Percentiles rank a stretch among this genome's conserved stretches.
phyloP scores from a whole-genome alignment of 345 rosid species.

The Isatis tinctoria region DNA sequence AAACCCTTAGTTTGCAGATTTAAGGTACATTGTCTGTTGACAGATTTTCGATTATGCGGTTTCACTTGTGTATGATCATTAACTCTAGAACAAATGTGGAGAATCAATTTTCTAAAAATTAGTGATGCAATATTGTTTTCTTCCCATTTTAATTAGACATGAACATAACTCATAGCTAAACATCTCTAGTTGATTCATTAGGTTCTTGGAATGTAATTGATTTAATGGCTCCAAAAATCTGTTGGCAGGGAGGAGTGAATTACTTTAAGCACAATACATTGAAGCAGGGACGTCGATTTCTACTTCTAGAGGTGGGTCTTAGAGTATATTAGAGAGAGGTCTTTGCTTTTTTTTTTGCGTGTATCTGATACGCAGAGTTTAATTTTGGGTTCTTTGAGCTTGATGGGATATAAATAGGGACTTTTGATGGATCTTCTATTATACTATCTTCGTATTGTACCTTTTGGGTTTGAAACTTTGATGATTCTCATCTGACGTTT shows the following conservation, averaged over 20 bases:
- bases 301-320: neutral
- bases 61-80: neutral
- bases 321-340: neutral
- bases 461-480: conserved; percentile 2
- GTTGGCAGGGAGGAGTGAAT: conserved; percentile 27
- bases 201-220: neutral
- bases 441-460: neutral
- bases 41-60: no score
- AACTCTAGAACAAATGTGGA: neutral
- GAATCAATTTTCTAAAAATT: neutral
- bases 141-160: neutral
- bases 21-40: neutral
- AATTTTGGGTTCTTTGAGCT: neutral
- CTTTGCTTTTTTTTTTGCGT: neutral
- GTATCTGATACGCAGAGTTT: neutral
- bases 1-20: neutral
- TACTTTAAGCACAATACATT: neutral
- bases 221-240: neutral
- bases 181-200: neutral
- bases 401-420: neutral
- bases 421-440: neutral
- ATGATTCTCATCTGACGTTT: neutral
- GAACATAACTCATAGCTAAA: neutral
- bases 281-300: neutral
- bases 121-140: neutral